A percentile compares a stretch with the other conserved stretches of the same genome.
These are phyloP conservation scores for Apiospora phragmitis DNA, from an alignment of 2,329 filamentous ascomycete genomes.

Conservation along the genomic window DNA sequence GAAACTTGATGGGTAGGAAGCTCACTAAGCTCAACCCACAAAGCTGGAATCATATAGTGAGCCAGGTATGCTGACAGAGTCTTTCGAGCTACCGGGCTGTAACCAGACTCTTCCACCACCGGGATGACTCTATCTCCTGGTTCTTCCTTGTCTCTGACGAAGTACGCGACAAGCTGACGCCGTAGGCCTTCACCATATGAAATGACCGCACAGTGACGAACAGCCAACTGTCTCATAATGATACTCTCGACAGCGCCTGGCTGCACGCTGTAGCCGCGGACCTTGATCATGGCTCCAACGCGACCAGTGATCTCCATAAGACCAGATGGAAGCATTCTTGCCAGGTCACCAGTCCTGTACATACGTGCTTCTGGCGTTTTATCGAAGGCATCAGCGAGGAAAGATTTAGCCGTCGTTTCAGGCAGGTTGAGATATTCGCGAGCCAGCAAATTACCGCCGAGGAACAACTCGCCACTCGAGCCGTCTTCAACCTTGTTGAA, in stretches of 20 bases:
- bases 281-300: conserved; percentile 79
- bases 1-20: conserved; percentile 78
- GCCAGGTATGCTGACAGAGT: conserved; percentile 67
- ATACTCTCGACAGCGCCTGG: conserved; percentile 75
- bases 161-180: conserved; percentile 73
- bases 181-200: conserved; percentile 77
- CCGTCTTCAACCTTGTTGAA: conserved; percentile 64
- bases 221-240: conserved; percentile 68
- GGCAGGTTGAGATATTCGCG: conserved; percentile 79
- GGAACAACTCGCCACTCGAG: conserved; percentile 69
- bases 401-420: conserved; percentile 73
- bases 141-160: conserved; percentile 66
- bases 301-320: conserved; percentile 74
- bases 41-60: conserved; percentile 79
- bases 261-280: conserved; percentile 76
- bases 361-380: conserved; percentile 61
- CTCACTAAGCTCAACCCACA: conserved; percentile 73
- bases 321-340: conserved; percentile 65
- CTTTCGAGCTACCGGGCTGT: conserved; percentile 68
- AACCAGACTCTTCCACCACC: conserved; percentile 68
- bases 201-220: conserved; percentile 70
- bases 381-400: conserved; percentile 66
- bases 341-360: conserved; percentile 74
- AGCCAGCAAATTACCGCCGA: conserved; percentile 73
- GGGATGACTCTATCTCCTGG: conserved; percentile 59